Conservation (phyloP, 768 basidiomycete species). For the Leccinum incarnatum region DNA sequence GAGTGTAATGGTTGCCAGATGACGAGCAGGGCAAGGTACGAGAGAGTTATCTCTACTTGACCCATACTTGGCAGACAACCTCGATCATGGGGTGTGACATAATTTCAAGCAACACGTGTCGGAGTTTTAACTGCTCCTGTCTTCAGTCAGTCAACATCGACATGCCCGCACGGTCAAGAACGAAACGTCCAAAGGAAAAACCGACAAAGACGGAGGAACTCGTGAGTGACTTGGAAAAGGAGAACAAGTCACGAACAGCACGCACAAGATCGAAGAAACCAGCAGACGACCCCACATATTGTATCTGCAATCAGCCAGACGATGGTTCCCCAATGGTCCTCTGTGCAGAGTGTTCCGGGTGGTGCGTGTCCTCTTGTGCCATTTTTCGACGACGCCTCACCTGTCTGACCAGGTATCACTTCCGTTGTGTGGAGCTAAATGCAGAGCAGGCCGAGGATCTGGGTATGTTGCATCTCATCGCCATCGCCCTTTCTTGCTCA, state of each 20-base stretch:
- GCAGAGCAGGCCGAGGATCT: constrained; percentile 73
- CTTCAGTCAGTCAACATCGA: constrained; percentile 15
- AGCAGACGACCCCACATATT: constrained; percentile 33
- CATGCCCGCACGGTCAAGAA: constrained; percentile 49
- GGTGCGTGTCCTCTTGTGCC: constrained; percentile 44
- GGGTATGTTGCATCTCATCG: constrained; percentile 49
- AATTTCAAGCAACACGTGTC: constrained; percentile 12
- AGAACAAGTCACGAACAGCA: constrained; percentile 24
- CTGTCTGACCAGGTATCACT: constrained; percentile 68
- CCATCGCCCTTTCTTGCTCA: constrained; percentile 10
- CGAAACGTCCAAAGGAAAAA: constrained; percentile 32
- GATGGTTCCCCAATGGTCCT: constrained; percentile 81
- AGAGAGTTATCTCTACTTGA: too few species aligned
- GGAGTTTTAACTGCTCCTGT: constrained; percentile 34
- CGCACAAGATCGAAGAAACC: constrained; percentile 27
- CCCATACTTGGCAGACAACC: too few species aligned
- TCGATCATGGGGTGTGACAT: not conserved
- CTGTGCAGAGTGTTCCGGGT: constrained; percentile 69
- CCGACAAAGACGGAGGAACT: constrained; percentile 13
- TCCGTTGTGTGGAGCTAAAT: constrained; percentile 65
- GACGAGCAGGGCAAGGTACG: too few species aligned
- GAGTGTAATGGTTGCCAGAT: too few species aligned
- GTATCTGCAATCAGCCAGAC: constrained; percentile 65
- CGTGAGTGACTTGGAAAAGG: constrained; percentile 30
- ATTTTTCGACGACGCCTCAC: constrained; percentile 3